A percentile compares a stretch with the other conserved stretches of the same genome.
Evolutionary conservation across 2,329 filamentous ascomycete species (phyloP).

Genomic region (Canariomyces notabilis): DNA sequence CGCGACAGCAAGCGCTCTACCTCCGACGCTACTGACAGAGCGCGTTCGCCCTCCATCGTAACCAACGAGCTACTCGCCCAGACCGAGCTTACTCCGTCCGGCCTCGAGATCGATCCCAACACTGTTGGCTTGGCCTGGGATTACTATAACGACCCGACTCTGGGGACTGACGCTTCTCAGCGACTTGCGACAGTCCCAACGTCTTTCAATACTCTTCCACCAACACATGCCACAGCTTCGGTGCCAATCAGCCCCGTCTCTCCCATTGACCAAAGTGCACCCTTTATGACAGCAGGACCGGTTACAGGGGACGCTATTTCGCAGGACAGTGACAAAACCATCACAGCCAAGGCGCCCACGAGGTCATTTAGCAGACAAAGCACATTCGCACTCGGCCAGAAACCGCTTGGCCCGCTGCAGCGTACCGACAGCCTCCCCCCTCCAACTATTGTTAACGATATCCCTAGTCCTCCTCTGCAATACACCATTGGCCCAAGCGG

Average conservation of each 20-base stretch:
- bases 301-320: slow-evolving; percentile 18
- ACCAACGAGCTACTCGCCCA: slow-evolving; percentile 14
- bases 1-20: slow-evolving; percentile 25
- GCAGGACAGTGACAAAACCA: slow-evolving; percentile 18
- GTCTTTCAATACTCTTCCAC: slow-evolving; percentile 10
- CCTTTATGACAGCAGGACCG: slow-evolving; percentile 6
- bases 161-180: slow-evolving; percentile 14
- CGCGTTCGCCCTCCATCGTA: slow-evolving; percentile 21
- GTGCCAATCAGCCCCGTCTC: slow-evolving; percentile 12
- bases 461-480: slow-evolving; percentile 22
- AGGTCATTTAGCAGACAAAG: slow-evolving; percentile 16
- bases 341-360: slow-evolving; percentile 9
- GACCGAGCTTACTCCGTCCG: slow-evolving; percentile 12
- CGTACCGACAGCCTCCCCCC: slow-evolving; percentile 26
- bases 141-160: slow-evolving; percentile 24
- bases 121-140: slow-evolving; percentile 24
- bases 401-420: slow-evolving; percentile 12
- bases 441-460: slow-evolving; percentile 25
- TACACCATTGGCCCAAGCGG: slow-evolving; percentile 35
- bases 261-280: slow-evolving; percentile 2
- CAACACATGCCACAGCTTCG: slow-evolving; percentile 8
- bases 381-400: slow-evolving; percentile 11
- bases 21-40: slow-evolving; percentile 14
- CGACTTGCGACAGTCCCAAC: slow-evolving; percentile 9
- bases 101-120: slow-evolving; percentile 21